Evolutionary conservation across 2,329 filamentous ascomycete species (phyloP), one percentile per base, ranked within the genome.

Genomic region (Aureobasidium sp.): DNA sequence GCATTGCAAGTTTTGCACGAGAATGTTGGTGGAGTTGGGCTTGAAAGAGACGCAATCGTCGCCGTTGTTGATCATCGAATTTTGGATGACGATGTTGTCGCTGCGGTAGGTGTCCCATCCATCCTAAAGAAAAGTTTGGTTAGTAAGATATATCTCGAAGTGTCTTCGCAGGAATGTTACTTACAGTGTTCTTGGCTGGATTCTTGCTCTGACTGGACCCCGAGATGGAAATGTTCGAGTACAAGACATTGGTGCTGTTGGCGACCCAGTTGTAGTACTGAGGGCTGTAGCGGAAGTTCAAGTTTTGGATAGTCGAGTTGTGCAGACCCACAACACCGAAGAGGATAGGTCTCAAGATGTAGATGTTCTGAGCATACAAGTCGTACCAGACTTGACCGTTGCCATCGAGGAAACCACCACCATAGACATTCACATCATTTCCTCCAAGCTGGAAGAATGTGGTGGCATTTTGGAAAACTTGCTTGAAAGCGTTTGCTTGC

Each of bases 31-130:
- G 67, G 81, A 85, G 71, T 89, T 90, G 21, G 86, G 86, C 73
- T 90, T 90, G 79, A 90, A 89, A 0, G 85, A 85, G 13, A 90
- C 84, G 63, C 87, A 90, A 69, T 90, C 84, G 69, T 89, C 86
- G 39, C 83, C 84, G 66, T 88, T 88, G 70, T 82, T 78, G 65
- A 85, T 81, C 29, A 81, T 72, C 0, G 83, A 87, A 69, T 89
- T 83, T 67, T 89, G 85, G 41, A 89, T 88, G 0, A 86, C 81
- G 39, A 89, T 78, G 54, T 82, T 80, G 29, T 78, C 74, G 13
- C 81, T 83, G 8, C 85, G 81, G 68, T 87, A 86, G 1, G 81
- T 86, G 65, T 86, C 70, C 69, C 69, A 72, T 16, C 69, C 70
- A 68, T 87, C 85, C 0, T 54, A 25, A 9, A 14, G 14, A n/a